phyloP scores from a whole-genome alignment of 2,329 filamentous ascomycete species.

The Fusarium vanettenii region DNA sequence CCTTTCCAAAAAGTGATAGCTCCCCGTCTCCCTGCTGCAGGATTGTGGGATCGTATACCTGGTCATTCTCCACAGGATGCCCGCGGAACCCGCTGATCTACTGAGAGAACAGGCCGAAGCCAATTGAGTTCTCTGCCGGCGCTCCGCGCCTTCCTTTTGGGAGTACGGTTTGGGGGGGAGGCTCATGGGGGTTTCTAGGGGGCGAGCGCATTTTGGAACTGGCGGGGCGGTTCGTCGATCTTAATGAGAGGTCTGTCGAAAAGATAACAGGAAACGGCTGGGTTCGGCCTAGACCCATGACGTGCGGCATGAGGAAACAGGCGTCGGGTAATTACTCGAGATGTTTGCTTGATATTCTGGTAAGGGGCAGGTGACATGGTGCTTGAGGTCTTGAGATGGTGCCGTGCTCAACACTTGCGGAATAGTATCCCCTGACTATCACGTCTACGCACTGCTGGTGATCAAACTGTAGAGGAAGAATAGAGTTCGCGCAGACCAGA shows the following conservation, averaged over 20 bases:
- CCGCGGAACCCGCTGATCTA: not conserved
- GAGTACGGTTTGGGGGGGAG: not conserved
- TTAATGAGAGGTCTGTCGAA: not conserved
- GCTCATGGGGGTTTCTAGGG: not conserved
- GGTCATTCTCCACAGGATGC: not conserved
- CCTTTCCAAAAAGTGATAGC: not conserved
- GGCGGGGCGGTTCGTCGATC: not conserved
- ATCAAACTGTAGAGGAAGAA: constrained; percentile 11
- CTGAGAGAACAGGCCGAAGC: not conserved
- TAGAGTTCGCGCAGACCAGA: not conserved
- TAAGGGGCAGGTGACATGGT: not conserved
- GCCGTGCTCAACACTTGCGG: not conserved
- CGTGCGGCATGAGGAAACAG: not conserved
- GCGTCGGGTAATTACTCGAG: not conserved
- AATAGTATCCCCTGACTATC: constrained; percentile 12
- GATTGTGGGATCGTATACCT: not conserved
- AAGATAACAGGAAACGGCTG: not conserved
- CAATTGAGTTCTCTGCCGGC: not conserved
- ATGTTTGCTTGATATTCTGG: not conserved
- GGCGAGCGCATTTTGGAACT: not conserved
- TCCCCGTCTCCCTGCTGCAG: not conserved
- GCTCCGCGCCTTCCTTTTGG: not conserved
- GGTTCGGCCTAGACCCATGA: not conserved
- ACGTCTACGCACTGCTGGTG: constrained; percentile 30
- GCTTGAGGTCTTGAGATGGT: not conserved